A percentile compares a stretch with the other conserved stretches of the same genome.
phyloP scores from a whole-genome alignment of 2,329 filamentous ascomycete species.

The Aspergillus amoenus region DNA sequence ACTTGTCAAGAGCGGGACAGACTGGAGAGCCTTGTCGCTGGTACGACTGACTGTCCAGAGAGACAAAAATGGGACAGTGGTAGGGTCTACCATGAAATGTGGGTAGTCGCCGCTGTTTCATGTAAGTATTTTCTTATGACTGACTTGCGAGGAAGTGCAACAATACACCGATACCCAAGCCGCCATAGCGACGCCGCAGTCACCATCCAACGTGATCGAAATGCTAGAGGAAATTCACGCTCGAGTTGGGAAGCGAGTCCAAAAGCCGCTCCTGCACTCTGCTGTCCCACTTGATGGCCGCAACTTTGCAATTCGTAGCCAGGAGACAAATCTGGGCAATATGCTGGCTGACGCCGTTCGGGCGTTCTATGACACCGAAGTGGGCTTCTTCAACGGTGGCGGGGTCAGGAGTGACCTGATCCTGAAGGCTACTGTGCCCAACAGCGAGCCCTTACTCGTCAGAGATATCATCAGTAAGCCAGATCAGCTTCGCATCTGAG shows the following conservation, averaged over 20 bases:
- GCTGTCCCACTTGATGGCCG: constrained; percentile 21
- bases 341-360: constrained; percentile 25
- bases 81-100: constrained; percentile 2
- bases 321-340: constrained; percentile 27
- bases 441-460: constrained; percentile 14
- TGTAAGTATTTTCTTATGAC: not conserved
- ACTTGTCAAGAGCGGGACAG: constrained; percentile 19
- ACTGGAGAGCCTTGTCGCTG: constrained; percentile 16
- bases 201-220: not conserved
- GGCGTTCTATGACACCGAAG: constrained; percentile 25
- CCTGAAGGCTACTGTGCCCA: constrained; percentile 3
- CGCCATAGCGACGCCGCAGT: not conserved
- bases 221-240: constrained; percentile 15
- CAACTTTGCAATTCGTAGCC: constrained; percentile 17
- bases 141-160: constrained; percentile 9
- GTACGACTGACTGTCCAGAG: constrained; percentile 10
- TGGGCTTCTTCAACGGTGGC: constrained; percentile 27
- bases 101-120: not conserved
- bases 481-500: not conserved
- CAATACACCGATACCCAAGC: constrained; percentile 16
- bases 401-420: constrained; percentile 23
- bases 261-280: constrained; percentile 20
- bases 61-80: not conserved
- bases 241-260: constrained; percentile 18
- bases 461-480: constrained; percentile 24